Evolutionary conservation across 2,329 filamentous ascomycete species (phyloP).

Genomic region (Colletotrichum liriopes): DNA sequence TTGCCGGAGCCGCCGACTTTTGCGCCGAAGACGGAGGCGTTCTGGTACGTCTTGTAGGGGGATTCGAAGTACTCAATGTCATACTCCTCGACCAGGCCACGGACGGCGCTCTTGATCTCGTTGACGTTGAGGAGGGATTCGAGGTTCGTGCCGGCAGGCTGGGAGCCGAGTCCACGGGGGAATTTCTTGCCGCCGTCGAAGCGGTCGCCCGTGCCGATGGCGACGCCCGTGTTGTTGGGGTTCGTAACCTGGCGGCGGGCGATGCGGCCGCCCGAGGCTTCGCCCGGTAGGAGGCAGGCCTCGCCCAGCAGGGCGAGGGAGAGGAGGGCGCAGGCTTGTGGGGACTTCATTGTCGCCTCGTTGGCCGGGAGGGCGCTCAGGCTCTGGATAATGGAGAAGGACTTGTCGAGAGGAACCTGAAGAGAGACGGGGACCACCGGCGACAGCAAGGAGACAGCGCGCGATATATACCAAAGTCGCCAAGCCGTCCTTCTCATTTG

Average conservation of each 20-base stretch:
- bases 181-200: conserved; percentile 57
- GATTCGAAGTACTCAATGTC: conserved; percentile 58
- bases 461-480: conserved; percentile 13
- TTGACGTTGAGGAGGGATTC: conserved; percentile 61
- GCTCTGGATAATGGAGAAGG: not conserved
- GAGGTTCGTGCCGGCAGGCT: conserved; percentile 52
- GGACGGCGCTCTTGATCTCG: conserved; percentile 62
- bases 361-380: not conserved
- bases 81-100: conserved; percentile 58
- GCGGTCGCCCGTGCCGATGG: conserved; percentile 60
- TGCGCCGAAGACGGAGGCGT: conserved; percentile 56
- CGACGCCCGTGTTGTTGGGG: conserved; percentile 48
- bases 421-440: not conserved
- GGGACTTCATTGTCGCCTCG: conserved; percentile 49
- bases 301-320: conserved; percentile 46
- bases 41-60: conserved; percentile 61
- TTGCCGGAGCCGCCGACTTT: conserved; percentile 57
- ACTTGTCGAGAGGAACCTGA: not conserved
- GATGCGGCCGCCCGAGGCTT: conserved; percentile 47
- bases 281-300: conserved; percentile 58
- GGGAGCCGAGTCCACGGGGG: conserved; percentile 57
- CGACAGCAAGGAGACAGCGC: not conserved
- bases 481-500: conserved; percentile 14
- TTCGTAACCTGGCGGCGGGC: conserved; percentile 39
- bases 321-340: conserved; percentile 41